Evolutionary conservation across 805 yeast genomes (phyloP).

Genomic region (Pichia californica): DNA sequence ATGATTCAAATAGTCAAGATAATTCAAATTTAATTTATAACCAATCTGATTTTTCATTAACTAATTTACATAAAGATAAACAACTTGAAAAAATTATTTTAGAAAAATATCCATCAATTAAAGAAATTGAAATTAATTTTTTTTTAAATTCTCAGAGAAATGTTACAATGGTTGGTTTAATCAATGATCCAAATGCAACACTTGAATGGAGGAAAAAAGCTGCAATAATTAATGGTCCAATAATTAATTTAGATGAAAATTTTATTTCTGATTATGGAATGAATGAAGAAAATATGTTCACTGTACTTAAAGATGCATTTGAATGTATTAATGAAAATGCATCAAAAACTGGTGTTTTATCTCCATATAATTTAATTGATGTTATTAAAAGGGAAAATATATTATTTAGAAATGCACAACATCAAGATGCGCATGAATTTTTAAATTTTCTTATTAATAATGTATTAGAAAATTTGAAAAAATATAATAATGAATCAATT

Average conservation of each 20-base stretch:
- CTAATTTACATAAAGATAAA: slow-evolving; percentile 15
- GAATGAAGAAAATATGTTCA: slow-evolving; percentile 41
- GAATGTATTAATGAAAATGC: slow-evolving; percentile 73
- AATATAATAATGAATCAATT: slow-evolving; percentile 16
- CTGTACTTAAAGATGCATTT: slow-evolving; percentile 77
- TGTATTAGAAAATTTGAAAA: slow-evolving; percentile 47
- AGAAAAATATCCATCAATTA: slow-evolving; percentile 28
- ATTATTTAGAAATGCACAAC: slow-evolving; percentile 85
- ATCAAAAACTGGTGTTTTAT: slow-evolving; percentile 71
- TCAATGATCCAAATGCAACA: slow-evolving; percentile 36
- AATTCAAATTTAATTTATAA: neutral
- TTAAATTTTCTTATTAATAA: slow-evolving; percentile 76
- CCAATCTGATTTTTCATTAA: slow-evolving; percentile 1
- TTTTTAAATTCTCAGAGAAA: slow-evolving; percentile 37
- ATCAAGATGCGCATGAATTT: slow-evolving; percentile 98
- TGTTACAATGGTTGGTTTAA: slow-evolving; percentile 40
- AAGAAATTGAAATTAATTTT: slow-evolving; percentile 31
- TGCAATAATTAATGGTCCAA: slow-evolving; percentile 76
- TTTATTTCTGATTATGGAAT: slow-evolving; percentile 44
- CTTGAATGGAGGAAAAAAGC: slow-evolving; percentile 72
- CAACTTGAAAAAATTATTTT: slow-evolving; percentile 17
- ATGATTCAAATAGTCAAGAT: neutral
- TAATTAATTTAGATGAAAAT: slow-evolving; percentile 72
- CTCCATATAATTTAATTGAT: slow-evolving; percentile 69
- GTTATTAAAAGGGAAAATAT: slow-evolving; percentile 77